These are phyloP conservation scores for Inosperma sp. DNA, from an alignment of 768 basidiomycete species.

Conservation along the genomic window DNA sequence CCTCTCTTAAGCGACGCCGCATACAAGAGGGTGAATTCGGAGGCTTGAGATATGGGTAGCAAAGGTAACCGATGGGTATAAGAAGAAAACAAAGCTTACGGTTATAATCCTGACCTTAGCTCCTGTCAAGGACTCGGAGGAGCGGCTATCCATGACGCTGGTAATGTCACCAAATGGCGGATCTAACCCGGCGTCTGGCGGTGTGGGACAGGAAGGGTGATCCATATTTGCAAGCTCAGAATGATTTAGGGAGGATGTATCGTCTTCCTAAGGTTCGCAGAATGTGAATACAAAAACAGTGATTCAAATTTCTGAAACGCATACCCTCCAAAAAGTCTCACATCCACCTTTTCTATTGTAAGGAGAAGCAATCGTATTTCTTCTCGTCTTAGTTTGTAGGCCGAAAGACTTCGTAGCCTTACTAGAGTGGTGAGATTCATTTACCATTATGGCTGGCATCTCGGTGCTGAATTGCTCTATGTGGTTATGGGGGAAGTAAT, in stretches of 20 bases:
- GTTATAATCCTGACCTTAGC: constrained; percentile 7
- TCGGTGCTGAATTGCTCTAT: too few species aligned
- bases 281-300: background rate
- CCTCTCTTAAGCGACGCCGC: constrained; percentile 5
- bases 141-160: background rate
- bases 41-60: background rate
- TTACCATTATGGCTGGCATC: too few species aligned
- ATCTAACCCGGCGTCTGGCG: too few species aligned
- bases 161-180: too few species aligned
- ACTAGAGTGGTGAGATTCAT: too few species aligned
- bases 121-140: background rate
- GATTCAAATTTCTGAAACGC: background rate
- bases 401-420: background rate
- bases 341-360: background rate
- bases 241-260: too few species aligned
- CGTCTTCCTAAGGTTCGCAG: too few species aligned
- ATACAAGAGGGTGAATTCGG: constrained; percentile 2
- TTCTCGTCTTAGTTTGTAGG: background rate
- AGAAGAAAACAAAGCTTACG: background rate
- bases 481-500: too few species aligned
- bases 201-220: too few species aligned
- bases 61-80: background rate
- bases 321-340: background rate
- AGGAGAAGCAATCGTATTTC: constrained; percentile 6
- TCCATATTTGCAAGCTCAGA: too few species aligned